Conservation (phyloP, 2,329 filamentous ascomycete genomes). For the Scytalidium sp. region DNA sequence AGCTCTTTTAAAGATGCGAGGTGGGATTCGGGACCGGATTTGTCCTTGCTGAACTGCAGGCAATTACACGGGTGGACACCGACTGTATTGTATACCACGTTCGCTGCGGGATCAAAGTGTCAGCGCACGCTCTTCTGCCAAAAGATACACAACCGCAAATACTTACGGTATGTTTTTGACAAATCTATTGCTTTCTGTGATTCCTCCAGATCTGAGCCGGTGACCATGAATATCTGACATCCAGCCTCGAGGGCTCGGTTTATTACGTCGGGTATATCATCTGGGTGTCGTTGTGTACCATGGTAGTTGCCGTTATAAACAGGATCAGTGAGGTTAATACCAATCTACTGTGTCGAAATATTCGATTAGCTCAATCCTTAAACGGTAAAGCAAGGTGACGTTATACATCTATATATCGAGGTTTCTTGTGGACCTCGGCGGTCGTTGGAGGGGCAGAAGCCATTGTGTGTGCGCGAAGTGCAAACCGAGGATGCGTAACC, state of each 20-base stretch:
- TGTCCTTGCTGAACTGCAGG: conserved; percentile 67
- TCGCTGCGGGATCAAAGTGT: conserved; percentile 47
- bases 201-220: conserved; percentile 81
- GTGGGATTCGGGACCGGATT: conserved; percentile 44
- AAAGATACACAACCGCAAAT: too few relatives aligned
- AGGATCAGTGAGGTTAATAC: conserved; percentile 93
- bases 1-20: conserved; percentile 61
- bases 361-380: conserved; percentile 2
- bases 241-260: conserved; percentile 73
- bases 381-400: background rate
- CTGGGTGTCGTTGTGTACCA: conserved; percentile 69
- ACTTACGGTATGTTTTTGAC: conserved; percentile 69
- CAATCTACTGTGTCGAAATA: conserved; percentile 53
- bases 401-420: conserved; percentile 61
- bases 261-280: conserved; percentile 76
- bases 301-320: conserved; percentile 85
- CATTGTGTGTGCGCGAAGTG: background rate
- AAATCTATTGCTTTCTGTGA: conserved; percentile 73
- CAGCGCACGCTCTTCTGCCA: conserved; percentile 8
- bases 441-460: background rate
- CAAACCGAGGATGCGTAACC: background rate
- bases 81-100: conserved; percentile 82
- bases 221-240: conserved; percentile 88
- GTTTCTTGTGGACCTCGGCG: conserved; percentile 26
- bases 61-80: conserved; percentile 93